Evolutionary conservation across 176 grass and related monocot species (phyloP).

Genomic region (Musa acuminata): DNA sequence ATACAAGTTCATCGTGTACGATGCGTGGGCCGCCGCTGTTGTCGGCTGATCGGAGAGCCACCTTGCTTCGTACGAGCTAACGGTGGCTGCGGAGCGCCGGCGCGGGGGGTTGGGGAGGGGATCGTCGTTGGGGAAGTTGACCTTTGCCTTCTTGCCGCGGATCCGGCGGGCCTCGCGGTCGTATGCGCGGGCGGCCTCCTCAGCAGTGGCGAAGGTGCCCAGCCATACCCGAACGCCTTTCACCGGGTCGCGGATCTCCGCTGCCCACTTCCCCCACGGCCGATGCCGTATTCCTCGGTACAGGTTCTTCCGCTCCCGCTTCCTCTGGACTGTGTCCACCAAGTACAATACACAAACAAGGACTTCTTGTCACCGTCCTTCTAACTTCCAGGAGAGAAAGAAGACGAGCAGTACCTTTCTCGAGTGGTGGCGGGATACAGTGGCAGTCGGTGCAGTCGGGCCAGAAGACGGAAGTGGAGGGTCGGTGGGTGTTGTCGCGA

Average conservation of each 20-base stretch:
- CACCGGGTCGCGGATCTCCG: too few relatives aligned
- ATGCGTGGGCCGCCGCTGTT: too few relatives aligned
- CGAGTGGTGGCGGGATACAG: background rate
- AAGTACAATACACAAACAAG: background rate
- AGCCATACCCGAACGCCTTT: constrained; percentile 52
- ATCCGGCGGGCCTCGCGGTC: constrained; percentile 29
- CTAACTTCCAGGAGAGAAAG: background rate
- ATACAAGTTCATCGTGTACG: too few relatives aligned
- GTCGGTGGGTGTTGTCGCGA: background rate
- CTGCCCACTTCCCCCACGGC: too few relatives aligned
- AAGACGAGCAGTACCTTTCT: constrained; percentile 8
- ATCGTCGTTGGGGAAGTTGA: constrained; percentile 14
- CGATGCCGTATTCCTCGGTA: constrained; percentile 58
- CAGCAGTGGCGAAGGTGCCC: constrained; percentile 73
- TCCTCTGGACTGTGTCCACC: constrained; percentile 8
- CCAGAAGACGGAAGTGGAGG: constrained; percentile 3
- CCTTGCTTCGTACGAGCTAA: too few relatives aligned
- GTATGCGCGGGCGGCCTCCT: too few relatives aligned
- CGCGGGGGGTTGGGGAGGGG: constrained; percentile 36
- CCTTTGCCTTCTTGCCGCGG: constrained; percentile 74
- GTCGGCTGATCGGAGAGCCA: too few relatives aligned
- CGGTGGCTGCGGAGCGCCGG: too few relatives aligned
- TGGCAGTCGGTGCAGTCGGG: background rate
- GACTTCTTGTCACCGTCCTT: too few relatives aligned
- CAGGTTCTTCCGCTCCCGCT: constrained; percentile 51